Percentiles rank a stretch among this genome's conserved stretches.
Conservation (phyloP, 371 early-diverging fungal species). For the Mucor velutinosus region DNA sequence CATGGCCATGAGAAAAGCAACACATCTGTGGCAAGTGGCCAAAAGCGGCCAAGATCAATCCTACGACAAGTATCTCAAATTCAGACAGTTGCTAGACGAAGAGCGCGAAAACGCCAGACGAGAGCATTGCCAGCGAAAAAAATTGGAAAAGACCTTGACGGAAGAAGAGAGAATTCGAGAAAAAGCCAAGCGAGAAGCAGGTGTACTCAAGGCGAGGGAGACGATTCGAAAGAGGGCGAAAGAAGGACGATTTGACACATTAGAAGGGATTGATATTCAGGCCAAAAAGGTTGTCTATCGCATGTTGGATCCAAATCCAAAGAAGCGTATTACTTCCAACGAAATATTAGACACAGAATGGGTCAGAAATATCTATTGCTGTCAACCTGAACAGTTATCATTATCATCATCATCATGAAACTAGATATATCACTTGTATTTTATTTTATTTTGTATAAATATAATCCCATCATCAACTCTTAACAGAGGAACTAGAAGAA, state of each 20-base stretch:
- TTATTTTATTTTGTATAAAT: not conserved
- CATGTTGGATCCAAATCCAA: conserved; percentile 66
- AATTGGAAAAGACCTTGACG: conserved; percentile 13
- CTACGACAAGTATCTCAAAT: conserved; percentile 41
- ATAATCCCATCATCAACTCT: not conserved
- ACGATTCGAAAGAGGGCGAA: conserved; percentile 35
- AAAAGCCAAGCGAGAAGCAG: conserved; percentile 19
- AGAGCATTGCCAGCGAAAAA: conserved; percentile 15
- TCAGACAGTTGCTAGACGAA: conserved; percentile 41
- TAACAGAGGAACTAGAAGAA: conserved; percentile 1
- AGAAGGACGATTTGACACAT: conserved; percentile 39
- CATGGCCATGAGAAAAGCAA: conserved; percentile 44
- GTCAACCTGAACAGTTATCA: conserved; percentile 15
- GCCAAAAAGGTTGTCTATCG: conserved; percentile 53
- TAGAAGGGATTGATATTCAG: conserved; percentile 50
- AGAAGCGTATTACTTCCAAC: conserved; percentile 52
- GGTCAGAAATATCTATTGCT: conserved; percentile 44
- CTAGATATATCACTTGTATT: not conserved
- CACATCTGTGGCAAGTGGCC: conserved; percentile 51
- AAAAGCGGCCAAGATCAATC: conserved; percentile 37
- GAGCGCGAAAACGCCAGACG: conserved; percentile 35
- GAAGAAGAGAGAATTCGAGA: conserved; percentile 20
- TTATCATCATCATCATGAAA: not conserved
- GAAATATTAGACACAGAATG: conserved; percentile 59
- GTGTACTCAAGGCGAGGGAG: conserved; percentile 39